Percentiles rank a stretch among this genome's conserved stretches.
Evolutionary conservation across 768 basidiomycete species (phyloP).

Genomic region (Pleurotus cornucopiae): DNA sequence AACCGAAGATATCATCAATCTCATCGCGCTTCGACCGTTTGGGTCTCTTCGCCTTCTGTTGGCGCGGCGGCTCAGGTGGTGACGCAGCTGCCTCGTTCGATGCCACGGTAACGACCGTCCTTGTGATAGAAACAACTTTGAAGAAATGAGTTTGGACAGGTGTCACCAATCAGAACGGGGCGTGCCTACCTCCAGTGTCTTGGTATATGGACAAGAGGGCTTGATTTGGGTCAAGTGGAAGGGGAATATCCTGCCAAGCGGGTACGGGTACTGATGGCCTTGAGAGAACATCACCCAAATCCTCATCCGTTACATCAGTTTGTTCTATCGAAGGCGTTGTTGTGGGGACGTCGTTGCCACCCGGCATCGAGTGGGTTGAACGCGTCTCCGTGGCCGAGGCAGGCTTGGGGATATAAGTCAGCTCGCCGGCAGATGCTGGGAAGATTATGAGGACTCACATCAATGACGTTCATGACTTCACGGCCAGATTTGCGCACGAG

Average conservation of each 20-base stretch:
- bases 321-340: too few relatives aligned
- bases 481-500: slow-evolving; percentile 3
- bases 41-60: slow-evolving; percentile 25
- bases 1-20: slow-evolving; percentile 68
- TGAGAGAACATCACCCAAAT: neutral
- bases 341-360: too few relatives aligned
- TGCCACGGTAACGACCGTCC: neutral
- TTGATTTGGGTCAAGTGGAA: too few relatives aligned
- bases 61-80: neutral
- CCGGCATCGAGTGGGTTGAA: too few relatives aligned
- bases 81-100: neutral
- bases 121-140: neutral
- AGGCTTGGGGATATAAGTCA: too few relatives aligned
- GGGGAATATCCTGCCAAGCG: neutral
- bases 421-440: too few relatives aligned
- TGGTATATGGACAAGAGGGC: too few relatives aligned
- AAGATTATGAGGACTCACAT: slow-evolving; percentile 2
- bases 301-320: neutral
- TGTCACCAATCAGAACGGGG: too few relatives aligned
- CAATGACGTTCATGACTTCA: neutral
- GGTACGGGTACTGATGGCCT: neutral
- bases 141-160: too few relatives aligned
- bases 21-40: slow-evolving; percentile 46
- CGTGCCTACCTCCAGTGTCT: too few relatives aligned
- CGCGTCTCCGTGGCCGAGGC: too few relatives aligned